Conservation (phyloP, 2,329 filamentous ascomycete genomes). For the Drechslerella stenobrocha region DNA sequence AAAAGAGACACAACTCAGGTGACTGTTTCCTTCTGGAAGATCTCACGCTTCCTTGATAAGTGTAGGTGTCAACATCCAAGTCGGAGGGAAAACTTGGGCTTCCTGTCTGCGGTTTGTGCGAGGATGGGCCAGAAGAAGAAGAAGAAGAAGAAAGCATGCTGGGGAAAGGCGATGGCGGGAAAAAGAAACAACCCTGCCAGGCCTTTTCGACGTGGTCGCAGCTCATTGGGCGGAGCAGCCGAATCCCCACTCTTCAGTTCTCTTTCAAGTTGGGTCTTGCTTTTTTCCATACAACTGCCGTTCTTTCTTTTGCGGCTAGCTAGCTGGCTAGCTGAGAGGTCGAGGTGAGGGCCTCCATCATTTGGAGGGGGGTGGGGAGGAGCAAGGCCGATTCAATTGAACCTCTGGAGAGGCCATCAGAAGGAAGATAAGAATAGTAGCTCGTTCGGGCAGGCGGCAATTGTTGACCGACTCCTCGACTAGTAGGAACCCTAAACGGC, state of each 20-base stretch:
- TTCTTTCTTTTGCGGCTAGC: constrained; percentile 5
- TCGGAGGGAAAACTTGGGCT: constrained; percentile 17
- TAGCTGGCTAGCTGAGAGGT: constrained; percentile 1
- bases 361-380: constrained; percentile 35
- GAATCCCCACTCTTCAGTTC: constrained; percentile 23
- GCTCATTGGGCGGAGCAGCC: constrained; percentile 42
- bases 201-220: constrained; percentile 46
- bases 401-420: constrained; percentile 18
- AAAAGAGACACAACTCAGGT: constrained; percentile 45
- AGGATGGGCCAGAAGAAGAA: constrained; percentile 8
- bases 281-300: neutral
- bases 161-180: constrained; percentile 27
- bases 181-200: constrained; percentile 43
- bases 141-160: constrained; percentile 30
- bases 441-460: constrained; percentile 43
- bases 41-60: constrained; percentile 31
- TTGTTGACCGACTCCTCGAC: neutral
- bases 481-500: neutral
- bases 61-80: neutral
- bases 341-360: constrained; percentile 24
- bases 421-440: constrained; percentile 47
- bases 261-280: neutral
- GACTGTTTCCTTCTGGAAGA: constrained; percentile 42
- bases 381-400: constrained; percentile 32
- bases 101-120: constrained; percentile 26